These are phyloP conservation scores for Otatea glauca DNA, from an alignment of 176 grass and related monocot species.

Conservation along the genomic window DNA sequence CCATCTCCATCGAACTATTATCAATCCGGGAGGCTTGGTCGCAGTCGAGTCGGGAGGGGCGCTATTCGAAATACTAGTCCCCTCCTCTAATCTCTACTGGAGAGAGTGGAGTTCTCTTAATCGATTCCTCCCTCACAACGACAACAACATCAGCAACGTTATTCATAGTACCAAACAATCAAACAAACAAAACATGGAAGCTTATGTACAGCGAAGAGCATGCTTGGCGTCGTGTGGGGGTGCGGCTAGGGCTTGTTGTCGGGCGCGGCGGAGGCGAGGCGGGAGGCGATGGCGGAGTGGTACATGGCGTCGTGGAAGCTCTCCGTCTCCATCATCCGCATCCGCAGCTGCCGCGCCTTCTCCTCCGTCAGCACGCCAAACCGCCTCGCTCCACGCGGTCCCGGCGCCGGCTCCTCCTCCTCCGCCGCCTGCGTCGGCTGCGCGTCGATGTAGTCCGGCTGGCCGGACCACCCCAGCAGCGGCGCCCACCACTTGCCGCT, in stretches of 20 bases:
- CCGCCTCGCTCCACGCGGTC: constrained; percentile 2
- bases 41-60: not conserved
- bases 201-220: not conserved
- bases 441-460: constrained; percentile 86
- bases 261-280: constrained; percentile 76
- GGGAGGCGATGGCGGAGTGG: constrained; percentile 97
- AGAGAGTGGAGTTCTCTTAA: not conserved
- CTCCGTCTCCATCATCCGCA: constrained; percentile 75
- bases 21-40: not conserved
- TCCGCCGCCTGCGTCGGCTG: not conserved
- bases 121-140: not conserved
- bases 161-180: not conserved
- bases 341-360: constrained; percentile 83
- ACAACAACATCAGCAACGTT: not conserved
- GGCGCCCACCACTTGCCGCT: constrained; percentile 83
- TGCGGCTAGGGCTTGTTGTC: not conserved
- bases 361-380: constrained; percentile 86
- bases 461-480: constrained; percentile 78
- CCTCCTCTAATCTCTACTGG: not conserved
- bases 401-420: not conserved
- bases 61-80: not conserved
- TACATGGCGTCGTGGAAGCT: constrained; percentile 96
- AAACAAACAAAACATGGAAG: not conserved
- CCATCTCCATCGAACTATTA: not conserved
- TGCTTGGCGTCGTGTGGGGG: not conserved